Evolutionary conservation across 305 asterid species (phyloP), one percentile per base, ranked within the genome.

Genomic region (Solanum hybrid): DNA sequence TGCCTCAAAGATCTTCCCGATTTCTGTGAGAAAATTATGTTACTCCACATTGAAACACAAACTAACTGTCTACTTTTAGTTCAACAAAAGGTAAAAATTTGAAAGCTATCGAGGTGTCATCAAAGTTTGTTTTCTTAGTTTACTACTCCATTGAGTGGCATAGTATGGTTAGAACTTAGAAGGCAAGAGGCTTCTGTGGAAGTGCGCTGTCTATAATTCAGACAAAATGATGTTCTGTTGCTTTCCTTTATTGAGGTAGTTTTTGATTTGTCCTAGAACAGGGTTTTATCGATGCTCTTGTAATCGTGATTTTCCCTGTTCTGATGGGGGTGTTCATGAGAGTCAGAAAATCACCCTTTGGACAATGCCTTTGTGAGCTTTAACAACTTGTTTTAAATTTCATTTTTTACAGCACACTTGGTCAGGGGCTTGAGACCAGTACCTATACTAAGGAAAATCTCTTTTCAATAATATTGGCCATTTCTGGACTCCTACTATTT

Each of bases 361-460:
- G 69, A 38, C 38, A 45, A 82, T 45, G 87, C 73, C 38, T 36
- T 45, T n/a, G n/a, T 32, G 87, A 84, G 29, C 75, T 31, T 78
- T 31, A 45, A 84, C 87, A 45, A 84, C 87, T 31, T 24, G 34
- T 86, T 35, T 90, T 24, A 3, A 78, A 26, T 87, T 80, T 89
- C 79, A 85, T 75, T 89, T 51, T 89, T 36, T 86, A 90, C 95
- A 97, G 99, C 91, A 96, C 99, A 84, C 97, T 97, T 88, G 99
- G 99, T 81, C 99, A 97, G 93, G 99, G 99, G 92, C 99, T 97
- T 51, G 88, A 90, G 85, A 95, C 99, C 78, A 96, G 99, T 90
- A 97, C 99, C 45, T 97, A 96, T 92, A 97, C 99, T 12, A 94
- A 95, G 89, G 99, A 97, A 90, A 96, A 96, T 88, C 87, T 97